Percentiles rank a stretch among this genome's conserved stretches.
These are phyloP conservation scores for Aspergillus sp. DNA, from an alignment of 2,329 filamentous ascomycete genomes.

Conservation along the genomic window DNA sequence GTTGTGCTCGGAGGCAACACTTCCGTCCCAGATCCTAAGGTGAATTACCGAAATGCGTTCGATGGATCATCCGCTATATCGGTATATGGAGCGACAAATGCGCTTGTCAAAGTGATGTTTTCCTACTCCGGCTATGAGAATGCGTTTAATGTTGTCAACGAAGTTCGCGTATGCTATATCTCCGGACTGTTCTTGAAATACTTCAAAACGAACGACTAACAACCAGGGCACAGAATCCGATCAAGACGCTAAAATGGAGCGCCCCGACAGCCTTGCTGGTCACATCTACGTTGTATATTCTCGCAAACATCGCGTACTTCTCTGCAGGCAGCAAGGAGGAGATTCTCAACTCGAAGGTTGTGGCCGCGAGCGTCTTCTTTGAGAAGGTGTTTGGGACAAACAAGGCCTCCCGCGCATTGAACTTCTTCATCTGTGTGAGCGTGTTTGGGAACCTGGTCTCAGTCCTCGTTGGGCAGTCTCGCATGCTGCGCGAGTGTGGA, in stretches of 20 bases:
- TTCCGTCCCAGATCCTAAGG: conserved; percentile 48
- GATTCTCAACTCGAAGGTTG: conserved; percentile 53
- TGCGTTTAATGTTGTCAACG: conserved; percentile 61
- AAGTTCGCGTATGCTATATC: conserved; percentile 48
- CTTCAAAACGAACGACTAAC: background rate
- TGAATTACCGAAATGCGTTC: conserved; percentile 57
- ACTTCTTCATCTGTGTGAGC: conserved; percentile 56
- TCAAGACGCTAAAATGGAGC: conserved; percentile 53
- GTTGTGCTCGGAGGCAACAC: conserved; percentile 60
- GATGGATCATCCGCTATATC: conserved; percentile 45
- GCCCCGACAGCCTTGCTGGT: conserved; percentile 51
- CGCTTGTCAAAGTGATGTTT: conserved; percentile 59
- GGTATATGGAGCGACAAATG: conserved; percentile 52
- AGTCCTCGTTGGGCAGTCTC: conserved; percentile 54
- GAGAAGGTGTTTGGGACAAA: conserved; percentile 54
- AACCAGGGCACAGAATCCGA: conserved; percentile 46
- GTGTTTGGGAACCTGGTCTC: conserved; percentile 60
- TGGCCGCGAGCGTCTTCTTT: conserved; percentile 60
- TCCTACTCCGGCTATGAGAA: conserved; percentile 59
- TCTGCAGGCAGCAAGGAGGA: conserved; percentile 54
- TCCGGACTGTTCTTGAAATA: background rate
- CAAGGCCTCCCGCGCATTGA: conserved; percentile 52
- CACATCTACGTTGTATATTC: conserved; percentile 55
- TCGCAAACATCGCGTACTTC: conserved; percentile 62
- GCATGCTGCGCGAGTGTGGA: conserved; percentile 60